Evolutionary conservation across 805 yeast species (phyloP), one percentile per base, ranked within the genome.

Genomic region (Metschnikowia continentalis): DNA sequence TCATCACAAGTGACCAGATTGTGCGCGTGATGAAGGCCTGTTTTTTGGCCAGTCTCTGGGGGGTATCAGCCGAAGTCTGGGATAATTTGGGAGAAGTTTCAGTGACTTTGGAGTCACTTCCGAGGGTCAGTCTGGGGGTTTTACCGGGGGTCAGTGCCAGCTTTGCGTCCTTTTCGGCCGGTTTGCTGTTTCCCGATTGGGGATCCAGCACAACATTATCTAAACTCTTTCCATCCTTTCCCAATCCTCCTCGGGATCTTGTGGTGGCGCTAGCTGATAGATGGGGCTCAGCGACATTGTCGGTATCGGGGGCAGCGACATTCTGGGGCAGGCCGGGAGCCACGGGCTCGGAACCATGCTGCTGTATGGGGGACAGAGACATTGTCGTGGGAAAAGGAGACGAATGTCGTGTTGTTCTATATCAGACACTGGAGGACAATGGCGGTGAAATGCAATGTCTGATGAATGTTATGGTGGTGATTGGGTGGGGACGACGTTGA

Each of bases 1-100:
- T 85, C 97, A 94, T 91, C 15, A 94, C 90, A 60, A 94, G 68
- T 0, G 97, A 88, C 98, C 98, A 94, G 44, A 88, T 75, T 3
- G 98, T 85, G 59, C 99, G 82, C 23, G 90, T 88, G 43, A 90
- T 66, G 62, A 94, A 90, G 40, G 91, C 86, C 70, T 84, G 91
- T 58, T 84, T 85, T 71, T 88, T 88, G 71, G 80, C 80, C 56
- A 36, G 40, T 8, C 40, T 22, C 35, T 38, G 62, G 22, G 32
- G 13, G 47, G 32, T 10, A 14, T 14, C 23, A 13, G 33, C 13
- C 8, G 32, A 3, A 3, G 32, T 17, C 32, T 39, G 13, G 20
- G 38, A 17, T 17, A 22, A n/a, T n/a, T n/a, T 35, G 5, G 11
- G 19, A 4, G 30, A 23, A 23, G 30, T 26, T 26, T 3, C 30